Evolutionary conservation across 495 filamentous ascomycete genomes (phyloP).

Genomic region (Neurospora sp.): DNA sequence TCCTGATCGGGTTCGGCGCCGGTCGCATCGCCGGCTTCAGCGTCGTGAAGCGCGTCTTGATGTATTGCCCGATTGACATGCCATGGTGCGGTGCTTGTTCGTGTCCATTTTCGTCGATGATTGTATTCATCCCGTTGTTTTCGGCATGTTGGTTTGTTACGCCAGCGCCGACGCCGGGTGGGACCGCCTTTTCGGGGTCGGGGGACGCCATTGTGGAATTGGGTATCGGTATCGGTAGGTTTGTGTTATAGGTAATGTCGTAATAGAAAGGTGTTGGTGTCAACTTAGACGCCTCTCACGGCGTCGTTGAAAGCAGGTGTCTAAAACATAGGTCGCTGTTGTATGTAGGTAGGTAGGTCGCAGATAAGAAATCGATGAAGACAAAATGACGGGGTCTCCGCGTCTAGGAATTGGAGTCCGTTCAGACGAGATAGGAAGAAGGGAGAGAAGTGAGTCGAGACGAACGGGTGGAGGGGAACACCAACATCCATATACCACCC

Average conservation of each 20-base stretch:
- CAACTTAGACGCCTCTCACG: not conserved
- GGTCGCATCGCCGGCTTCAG: constrained; percentile 66
- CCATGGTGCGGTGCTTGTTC: constrained; percentile 27
- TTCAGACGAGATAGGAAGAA: not conserved
- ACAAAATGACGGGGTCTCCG: not conserved
- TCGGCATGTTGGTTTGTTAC: not conserved
- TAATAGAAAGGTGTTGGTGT: not conserved
- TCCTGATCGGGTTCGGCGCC: constrained; percentile 69
- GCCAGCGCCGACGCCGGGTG: not conserved
- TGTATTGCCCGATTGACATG: constrained; percentile 52
- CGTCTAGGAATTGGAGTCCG: not conserved
- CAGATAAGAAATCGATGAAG: not conserved
- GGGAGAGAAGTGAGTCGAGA: not conserved
- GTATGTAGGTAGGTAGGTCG: not conserved
- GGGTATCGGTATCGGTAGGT: not conserved
- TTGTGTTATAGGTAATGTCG: not conserved
- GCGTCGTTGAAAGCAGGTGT: not conserved
- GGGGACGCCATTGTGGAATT: not conserved
- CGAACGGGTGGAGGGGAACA: not conserved
- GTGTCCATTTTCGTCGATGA: not conserved
- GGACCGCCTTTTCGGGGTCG: constrained; percentile 6
- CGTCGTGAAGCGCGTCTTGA: constrained; percentile 59
- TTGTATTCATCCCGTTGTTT: not conserved
- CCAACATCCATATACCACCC: not conserved
- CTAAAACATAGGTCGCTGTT: not conserved